These are phyloP conservation scores for Scheffersomyces stambukii DNA, from an alignment of 1,139 yeast species.

Conservation along the genomic window DNA sequence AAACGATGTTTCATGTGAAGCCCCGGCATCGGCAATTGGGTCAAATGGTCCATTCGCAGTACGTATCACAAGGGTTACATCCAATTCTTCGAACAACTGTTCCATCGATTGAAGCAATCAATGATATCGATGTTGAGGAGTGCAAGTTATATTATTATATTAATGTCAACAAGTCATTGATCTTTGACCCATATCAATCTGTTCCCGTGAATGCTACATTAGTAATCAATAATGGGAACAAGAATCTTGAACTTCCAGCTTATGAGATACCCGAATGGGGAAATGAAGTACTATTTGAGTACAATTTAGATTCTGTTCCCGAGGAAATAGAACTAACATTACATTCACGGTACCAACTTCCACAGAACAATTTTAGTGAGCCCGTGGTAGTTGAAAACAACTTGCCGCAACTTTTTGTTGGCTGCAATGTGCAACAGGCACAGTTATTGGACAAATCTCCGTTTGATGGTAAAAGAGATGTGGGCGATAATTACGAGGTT, in stretches of 20 bases:
- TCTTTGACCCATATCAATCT: conserved; percentile 38
- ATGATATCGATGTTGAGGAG: conserved; percentile 21
- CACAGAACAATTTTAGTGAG: conserved; percentile 13
- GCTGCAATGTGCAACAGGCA: conserved; percentile 29
- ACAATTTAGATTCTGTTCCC: conserved; percentile 12
- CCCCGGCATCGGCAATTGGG: conserved; percentile 32
- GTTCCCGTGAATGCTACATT: conserved; percentile 21
- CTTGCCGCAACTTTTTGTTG: conserved; percentile 28
- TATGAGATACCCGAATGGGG: conserved; percentile 41
- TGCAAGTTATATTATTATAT: conserved; percentile 35
- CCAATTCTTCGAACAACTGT: conserved; percentile 24
- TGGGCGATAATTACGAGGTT: conserved; percentile 35
- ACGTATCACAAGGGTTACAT: conserved; percentile 34
- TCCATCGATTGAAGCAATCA: conserved; percentile 11
- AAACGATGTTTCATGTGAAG: conserved; percentile 41
- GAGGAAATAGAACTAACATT: conserved; percentile 22
- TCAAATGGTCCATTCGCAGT: conserved; percentile 8
- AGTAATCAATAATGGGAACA: conserved; percentile 28
- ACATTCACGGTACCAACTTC: conserved; percentile 40
- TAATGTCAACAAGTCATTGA: conserved; percentile 29
- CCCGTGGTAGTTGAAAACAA: conserved; percentile 11
- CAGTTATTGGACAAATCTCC: conserved; percentile 32
- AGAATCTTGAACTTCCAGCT: conserved; percentile 42
- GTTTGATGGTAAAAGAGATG: conserved; percentile 24
- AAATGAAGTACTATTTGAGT: conserved; percentile 32